Evolutionary conservation across 148 eudicot genomes (phyloP), one percentile per base, ranked within the genome.

Genomic region (Chenopodium suecicum): DNA sequence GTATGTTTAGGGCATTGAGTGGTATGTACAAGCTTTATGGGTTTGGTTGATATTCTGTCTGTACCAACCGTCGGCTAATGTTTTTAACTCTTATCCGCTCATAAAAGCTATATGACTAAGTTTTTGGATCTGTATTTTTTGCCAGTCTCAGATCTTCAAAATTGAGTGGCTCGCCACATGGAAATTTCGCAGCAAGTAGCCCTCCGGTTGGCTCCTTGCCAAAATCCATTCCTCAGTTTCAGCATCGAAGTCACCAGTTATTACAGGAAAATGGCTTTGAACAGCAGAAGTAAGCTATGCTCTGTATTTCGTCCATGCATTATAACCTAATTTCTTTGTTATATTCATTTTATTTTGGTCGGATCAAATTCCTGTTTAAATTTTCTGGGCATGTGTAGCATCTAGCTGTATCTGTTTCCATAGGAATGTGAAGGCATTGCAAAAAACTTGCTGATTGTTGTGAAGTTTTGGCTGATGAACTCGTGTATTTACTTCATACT

Each of bases 171-270:
- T 93, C 97, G 75, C 98, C 98, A 64, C 96, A 85, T 81, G 91
- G 92, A 54, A 88, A 73, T 81, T 56, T 85, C 63, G 86, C 88
- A 27, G 89, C 89, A 47, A 86, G 90, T 84, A 92, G 98, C 83
- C 97, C 99, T 74, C 95, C 97, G 29, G 94, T 92, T 48, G 98
- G 99, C 66, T 96, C 99, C 12, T 70, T 88, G 87, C 98, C 97
- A 73, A 96, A 92, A 82, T 70, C 97, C 48, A 87, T 96, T 86
- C 98, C 97, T 75, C 94, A 92, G 29, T 95, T 94, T 84, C 97
- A 94, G 86, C 99, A 96, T 88, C 97, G 94, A 71, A 96, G 99
- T 86, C 99, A 96, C 87, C 91, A 89, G 80, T 91, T 96, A 76
- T 87, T 96, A 12, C 97, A 96, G 84, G 98, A 93, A 89, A 95